Evolutionary conservation across 345 rosid species (phyloP).

Genomic region (Bruguiera parviflora): DNA sequence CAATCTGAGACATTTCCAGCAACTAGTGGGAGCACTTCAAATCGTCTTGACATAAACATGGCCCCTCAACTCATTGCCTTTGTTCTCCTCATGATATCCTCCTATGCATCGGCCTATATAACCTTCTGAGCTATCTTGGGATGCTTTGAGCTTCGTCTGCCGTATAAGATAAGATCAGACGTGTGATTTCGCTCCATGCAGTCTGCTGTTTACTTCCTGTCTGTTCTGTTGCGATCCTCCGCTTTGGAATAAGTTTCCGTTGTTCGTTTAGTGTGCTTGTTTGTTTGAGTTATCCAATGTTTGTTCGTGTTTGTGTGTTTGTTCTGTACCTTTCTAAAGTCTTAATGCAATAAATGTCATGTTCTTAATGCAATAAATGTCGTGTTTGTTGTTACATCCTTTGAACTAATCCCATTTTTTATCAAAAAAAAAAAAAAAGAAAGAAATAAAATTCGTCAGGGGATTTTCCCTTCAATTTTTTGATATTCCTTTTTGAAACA

Average conservation of each 20-base stretch:
- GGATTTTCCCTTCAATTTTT: no score
- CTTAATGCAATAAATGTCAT: no score
- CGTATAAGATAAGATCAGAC: neutral
- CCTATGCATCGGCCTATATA: slow-evolving; percentile 14
- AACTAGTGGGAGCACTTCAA: slow-evolving; percentile 2
- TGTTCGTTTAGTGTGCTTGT: neutral
- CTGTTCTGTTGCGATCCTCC: no score
- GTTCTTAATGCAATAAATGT: no score
- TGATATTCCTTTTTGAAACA: no score
- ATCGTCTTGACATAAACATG: neutral
- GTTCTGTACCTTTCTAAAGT: neutral
- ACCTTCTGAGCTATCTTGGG: slow-evolving; percentile 18
- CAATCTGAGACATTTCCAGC: slow-evolving; percentile 22
- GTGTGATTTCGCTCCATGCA: neutral
- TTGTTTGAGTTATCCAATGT: neutral
- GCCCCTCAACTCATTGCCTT: slow-evolving; percentile 22
- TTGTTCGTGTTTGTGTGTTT: neutral
- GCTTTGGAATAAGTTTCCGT: no score
- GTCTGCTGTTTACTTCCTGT: no score
- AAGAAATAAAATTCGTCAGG: no score
- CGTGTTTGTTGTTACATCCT: no score
- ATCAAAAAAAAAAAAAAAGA: no score
- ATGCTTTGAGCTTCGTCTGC: neutral
- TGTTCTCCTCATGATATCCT: slow-evolving; percentile 22
- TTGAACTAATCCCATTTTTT: no score